phyloP scores from a whole-genome alignment of 345 rosid species.

The Populus alba region DNA sequence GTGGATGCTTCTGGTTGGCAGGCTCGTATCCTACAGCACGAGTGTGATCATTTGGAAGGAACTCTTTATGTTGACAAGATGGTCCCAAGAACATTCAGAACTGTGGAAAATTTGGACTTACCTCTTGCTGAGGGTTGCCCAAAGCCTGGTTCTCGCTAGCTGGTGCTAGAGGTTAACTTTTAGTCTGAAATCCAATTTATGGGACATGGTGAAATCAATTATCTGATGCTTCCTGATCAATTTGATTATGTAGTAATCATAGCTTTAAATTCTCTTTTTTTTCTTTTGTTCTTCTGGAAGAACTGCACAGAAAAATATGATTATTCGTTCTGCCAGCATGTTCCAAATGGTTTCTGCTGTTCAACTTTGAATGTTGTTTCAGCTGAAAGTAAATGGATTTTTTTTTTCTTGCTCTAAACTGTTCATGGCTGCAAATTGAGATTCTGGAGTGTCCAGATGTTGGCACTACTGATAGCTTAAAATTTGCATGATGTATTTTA shows the following conservation, averaged over 20 bases:
- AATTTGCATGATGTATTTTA: background rate
- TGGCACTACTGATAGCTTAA: background rate
- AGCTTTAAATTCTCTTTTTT: background rate
- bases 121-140: slow-evolving; percentile 87
- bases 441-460: background rate
- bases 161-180: background rate
- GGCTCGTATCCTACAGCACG: slow-evolving; percentile 88
- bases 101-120: slow-evolving; percentile 65
- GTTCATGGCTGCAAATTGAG: background rate
- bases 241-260: background rate
- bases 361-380: background rate
- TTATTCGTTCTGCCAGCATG: no score
- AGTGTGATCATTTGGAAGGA: slow-evolving; percentile 90
- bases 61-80: slow-evolving; percentile 80
- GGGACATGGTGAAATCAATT: background rate
- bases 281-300: background rate
- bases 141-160: slow-evolving; percentile 50
- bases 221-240: background rate
- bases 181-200: background rate
- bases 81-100: slow-evolving; percentile 75
- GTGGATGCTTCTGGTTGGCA: slow-evolving; percentile 91
- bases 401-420: background rate
- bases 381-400: background rate
- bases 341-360: background rate
- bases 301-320: background rate